Evolutionary conservation across 441 rosid genomes (phyloP).

Genomic region (Sinapis alba): DNA sequence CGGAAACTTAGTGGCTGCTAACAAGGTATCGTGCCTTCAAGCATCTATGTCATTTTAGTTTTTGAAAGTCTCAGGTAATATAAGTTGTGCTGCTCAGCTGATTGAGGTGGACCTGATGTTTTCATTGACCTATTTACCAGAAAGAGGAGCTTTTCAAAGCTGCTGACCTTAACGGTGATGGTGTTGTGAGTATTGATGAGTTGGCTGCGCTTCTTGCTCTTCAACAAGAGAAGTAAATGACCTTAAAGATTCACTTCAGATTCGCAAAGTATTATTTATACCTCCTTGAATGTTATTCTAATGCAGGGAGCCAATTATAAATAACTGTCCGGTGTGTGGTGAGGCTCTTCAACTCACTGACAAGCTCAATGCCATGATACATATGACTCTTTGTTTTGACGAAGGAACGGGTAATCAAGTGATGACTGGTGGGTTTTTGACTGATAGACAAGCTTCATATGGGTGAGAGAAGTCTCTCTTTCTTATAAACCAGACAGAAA

Average conservation of each 20-base stretch:
- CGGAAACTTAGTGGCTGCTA: conserved; percentile 78
- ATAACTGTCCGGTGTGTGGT: conserved; percentile 89
- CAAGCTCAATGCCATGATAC: conserved; percentile 80
- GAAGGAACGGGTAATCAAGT: conserved; percentile 94
- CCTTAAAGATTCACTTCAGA: conserved; percentile 9
- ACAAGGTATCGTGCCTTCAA: conserved; percentile 57
- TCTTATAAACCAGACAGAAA: not conserved
- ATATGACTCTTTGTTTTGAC: conserved; percentile 89
- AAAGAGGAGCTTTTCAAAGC: conserved; percentile 88
- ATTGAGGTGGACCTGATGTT: conserved; percentile 21
- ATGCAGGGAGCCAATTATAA: conserved; percentile 81
- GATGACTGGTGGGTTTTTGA: conserved; percentile 96
- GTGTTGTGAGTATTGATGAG: conserved; percentile 89
- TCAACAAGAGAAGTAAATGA: conserved; percentile 85
- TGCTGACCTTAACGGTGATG: conserved; percentile 85
- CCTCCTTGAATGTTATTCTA: not conserved
- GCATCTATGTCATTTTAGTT: not conserved
- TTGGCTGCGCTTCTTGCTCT: conserved; percentile 82
- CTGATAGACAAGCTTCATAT: conserved; percentile 90
- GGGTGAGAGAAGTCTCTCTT: conserved; percentile 54
- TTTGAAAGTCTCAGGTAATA: not conserved
- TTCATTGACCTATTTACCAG: conserved; percentile 51
- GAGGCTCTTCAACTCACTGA: conserved; percentile 72
- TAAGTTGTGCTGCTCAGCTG: too few species aligned
- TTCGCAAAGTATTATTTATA: not conserved